These are phyloP conservation scores for Boeremia exigua DNA, from an alignment of 2,329 filamentous ascomycete genomes.

Conservation along the genomic window DNA sequence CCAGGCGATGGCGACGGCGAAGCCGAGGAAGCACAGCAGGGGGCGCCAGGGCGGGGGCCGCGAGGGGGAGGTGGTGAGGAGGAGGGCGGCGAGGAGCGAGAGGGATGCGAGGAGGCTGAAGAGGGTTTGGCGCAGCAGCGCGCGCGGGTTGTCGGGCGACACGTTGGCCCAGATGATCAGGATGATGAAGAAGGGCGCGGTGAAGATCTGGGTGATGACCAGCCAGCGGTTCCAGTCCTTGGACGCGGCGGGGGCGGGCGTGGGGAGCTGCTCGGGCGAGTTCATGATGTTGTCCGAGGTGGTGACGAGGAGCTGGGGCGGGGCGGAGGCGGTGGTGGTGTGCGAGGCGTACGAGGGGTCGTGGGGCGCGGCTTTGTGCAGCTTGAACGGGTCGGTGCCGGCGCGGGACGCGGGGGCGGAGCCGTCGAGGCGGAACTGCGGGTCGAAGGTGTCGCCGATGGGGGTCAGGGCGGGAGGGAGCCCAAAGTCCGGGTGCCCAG, in stretches of 20 bases:
- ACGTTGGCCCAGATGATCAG: slow-evolving; percentile 76
- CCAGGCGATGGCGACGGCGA: slow-evolving; percentile 91
- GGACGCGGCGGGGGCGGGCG: slow-evolving; percentile 49
- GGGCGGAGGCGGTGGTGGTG: slow-evolving; percentile 31
- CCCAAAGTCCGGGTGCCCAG: slow-evolving; percentile 37
- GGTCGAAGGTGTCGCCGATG: slow-evolving; percentile 17
- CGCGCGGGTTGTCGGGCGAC: slow-evolving; percentile 61
- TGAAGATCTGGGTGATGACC: slow-evolving; percentile 81
- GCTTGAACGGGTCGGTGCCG: slow-evolving; percentile 9
- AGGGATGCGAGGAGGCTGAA: slow-evolving; percentile 63
- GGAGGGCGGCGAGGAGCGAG: slow-evolving; percentile 68
- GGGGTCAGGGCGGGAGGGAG: slow-evolving; percentile 39
- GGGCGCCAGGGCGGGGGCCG: slow-evolving; percentile 76
- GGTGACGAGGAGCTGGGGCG: slow-evolving; percentile 38
- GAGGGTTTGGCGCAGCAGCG: slow-evolving; percentile 63
- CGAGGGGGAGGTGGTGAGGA: slow-evolving; percentile 71
- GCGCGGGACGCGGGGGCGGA: slow-evolving; percentile 3
- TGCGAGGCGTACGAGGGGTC: slow-evolving; percentile 9
- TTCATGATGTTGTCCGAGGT: slow-evolving; percentile 43
- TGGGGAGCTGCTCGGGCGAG: slow-evolving; percentile 43
- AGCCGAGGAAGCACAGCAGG: slow-evolving; percentile 85
- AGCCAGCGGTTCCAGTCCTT: slow-evolving; percentile 91
- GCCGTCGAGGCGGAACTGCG: slow-evolving; percentile 24
- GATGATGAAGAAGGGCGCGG: slow-evolving; percentile 82
- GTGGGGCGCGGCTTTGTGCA: slow-evolving; percentile 1